These are phyloP conservation scores for Rhizophora apiculata DNA, from an alignment of 345 rosid species.

Conservation along the genomic window DNA sequence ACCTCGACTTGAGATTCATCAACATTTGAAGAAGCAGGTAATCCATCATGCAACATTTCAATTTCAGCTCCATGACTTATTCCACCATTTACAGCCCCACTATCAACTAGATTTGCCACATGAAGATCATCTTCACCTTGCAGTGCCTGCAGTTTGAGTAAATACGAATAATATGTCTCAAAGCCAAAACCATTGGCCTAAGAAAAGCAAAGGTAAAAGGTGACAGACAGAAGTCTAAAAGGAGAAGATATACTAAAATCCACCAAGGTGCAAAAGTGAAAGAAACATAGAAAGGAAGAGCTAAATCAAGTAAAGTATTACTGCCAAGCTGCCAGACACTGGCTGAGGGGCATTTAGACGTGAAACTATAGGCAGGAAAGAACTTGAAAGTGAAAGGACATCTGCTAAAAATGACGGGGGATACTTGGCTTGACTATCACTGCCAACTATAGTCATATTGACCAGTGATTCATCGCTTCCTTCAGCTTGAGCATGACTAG, in stretches of 20 bases:
- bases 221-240: slow-evolving; percentile 1
- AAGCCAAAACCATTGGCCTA: background rate
- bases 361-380: slow-evolving; percentile 73
- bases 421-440: slow-evolving; percentile 62
- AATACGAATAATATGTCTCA: slow-evolving; percentile 13
- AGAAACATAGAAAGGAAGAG: background rate
- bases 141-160: slow-evolving; percentile 32
- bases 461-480: slow-evolving; percentile 51
- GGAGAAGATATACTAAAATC: background rate
- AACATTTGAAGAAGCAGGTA: slow-evolving; percentile 42
- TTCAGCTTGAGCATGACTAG: slow-evolving; percentile 41
- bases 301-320: slow-evolving; percentile 14
- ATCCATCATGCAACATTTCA: slow-evolving; percentile 38
- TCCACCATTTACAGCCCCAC: slow-evolving; percentile 24
- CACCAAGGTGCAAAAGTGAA: background rate
- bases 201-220: slow-evolving; percentile 5
- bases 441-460: slow-evolving; percentile 65
- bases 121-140: slow-evolving; percentile 48
- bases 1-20: slow-evolving; percentile 39
- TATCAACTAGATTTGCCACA: slow-evolving; percentile 23
- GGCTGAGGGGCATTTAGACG: slow-evolving; percentile 36
- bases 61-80: slow-evolving; percentile 44
- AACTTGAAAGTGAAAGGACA: slow-evolving; percentile 71
- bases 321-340: slow-evolving; percentile 38
- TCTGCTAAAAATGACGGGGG: slow-evolving; percentile 67